phyloP scores from a whole-genome alignment of 495 filamentous ascomycete species.

The Glutinoglossum americanum region DNA sequence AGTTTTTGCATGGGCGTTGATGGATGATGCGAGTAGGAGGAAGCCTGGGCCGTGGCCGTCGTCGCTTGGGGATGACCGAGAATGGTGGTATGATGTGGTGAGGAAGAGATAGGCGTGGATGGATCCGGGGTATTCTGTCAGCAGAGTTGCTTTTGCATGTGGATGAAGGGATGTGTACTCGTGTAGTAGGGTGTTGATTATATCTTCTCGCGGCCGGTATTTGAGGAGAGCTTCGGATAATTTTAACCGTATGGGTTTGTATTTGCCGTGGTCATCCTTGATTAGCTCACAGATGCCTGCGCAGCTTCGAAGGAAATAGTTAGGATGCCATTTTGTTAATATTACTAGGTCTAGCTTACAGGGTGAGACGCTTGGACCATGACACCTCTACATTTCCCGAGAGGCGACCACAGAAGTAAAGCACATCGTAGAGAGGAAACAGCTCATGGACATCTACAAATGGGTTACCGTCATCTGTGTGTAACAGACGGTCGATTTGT shows the following conservation, averaged over 20 bases:
- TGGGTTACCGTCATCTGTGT: constrained; percentile 8
- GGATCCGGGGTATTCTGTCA: constrained; percentile 2
- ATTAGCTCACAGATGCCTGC: constrained; percentile 18
- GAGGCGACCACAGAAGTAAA: constrained; percentile 17
- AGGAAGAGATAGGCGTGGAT: constrained; percentile 21
- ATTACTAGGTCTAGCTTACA: not conserved
- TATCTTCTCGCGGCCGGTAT: constrained; percentile 15
- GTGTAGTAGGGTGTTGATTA: constrained; percentile 18
- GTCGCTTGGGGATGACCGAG: constrained; percentile 10
- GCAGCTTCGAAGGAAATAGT: constrained; percentile 9
- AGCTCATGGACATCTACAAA: constrained; percentile 18
- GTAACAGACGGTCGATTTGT: constrained; percentile 10
- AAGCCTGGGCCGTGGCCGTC: constrained; percentile 18
- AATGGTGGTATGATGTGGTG: constrained; percentile 16
- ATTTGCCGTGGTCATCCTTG: constrained; percentile 14
- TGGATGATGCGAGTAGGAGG: constrained; percentile 15
- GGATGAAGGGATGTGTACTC: constrained; percentile 5
- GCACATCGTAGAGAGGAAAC: constrained; percentile 13
- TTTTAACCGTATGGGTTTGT: constrained; percentile 16
- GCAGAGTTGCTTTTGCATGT: not conserved
- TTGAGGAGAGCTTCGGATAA: constrained; percentile 16
- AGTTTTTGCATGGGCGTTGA: constrained; percentile 16
- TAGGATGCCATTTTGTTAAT: not conserved
- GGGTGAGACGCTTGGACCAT: constrained; percentile 15
- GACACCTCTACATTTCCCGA: constrained; percentile 14